Evolutionary conservation across 257 asterid species (phyloP).

Genomic region (Scutellaria minor): DNA sequence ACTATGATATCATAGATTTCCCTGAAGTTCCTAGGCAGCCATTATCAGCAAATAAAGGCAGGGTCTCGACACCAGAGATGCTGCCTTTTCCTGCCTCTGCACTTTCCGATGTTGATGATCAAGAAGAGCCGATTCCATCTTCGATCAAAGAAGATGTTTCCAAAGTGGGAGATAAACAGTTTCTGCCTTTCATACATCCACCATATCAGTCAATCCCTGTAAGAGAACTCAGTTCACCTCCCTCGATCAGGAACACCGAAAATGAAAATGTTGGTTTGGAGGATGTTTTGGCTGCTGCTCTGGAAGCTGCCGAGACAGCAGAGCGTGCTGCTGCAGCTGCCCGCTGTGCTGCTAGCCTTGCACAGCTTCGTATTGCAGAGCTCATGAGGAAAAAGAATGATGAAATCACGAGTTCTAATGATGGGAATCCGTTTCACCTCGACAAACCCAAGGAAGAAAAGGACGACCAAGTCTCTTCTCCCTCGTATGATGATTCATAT

Average conservation of each 20-base stretch:
- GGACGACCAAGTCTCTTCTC: no score
- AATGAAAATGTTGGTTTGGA: slow-evolving; percentile 59
- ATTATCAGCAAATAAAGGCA: slow-evolving; percentile 48
- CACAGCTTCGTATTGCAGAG: slow-evolving; percentile 70
- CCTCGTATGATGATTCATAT: background rate
- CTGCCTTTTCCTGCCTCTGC: slow-evolving; percentile 83
- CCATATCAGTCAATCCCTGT: slow-evolving; percentile 46
- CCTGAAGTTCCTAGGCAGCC: slow-evolving; percentile 83
- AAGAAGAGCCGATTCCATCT: slow-evolving; percentile 41
- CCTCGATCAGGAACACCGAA: slow-evolving; percentile 38
- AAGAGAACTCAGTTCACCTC: slow-evolving; percentile 37
- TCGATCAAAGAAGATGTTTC: slow-evolving; percentile 30
- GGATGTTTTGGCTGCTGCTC: slow-evolving; percentile 83
- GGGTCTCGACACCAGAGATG: slow-evolving; percentile 67
- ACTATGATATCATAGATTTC: slow-evolving; percentile 60
- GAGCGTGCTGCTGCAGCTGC: slow-evolving; percentile 95
- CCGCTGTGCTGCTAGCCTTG: slow-evolving; percentile 81
- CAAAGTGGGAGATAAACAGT: slow-evolving; percentile 49
- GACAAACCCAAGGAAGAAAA: slow-evolving; percentile 31
- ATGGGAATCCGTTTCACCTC: slow-evolving; percentile 58
- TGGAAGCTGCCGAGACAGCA: slow-evolving; percentile 82
- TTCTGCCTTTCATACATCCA: slow-evolving; percentile 63
- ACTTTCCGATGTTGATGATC: slow-evolving; percentile 59
- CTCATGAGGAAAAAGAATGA: slow-evolving; percentile 51
- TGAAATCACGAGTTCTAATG: slow-evolving; percentile 38